Conservation (phyloP, 1,139 yeast genomes). For the Suhomyces ambrosiae region DNA sequence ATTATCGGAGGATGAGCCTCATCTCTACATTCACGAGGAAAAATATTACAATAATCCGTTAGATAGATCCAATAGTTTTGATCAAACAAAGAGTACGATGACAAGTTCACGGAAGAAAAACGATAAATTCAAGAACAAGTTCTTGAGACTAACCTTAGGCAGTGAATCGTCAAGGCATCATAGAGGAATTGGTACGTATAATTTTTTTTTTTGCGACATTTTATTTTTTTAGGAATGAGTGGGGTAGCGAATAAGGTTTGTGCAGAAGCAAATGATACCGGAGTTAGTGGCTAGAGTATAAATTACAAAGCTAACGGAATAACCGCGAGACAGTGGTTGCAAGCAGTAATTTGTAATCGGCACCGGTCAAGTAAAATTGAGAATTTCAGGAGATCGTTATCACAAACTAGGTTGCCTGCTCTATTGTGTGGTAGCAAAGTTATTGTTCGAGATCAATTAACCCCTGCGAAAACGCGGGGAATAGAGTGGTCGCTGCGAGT, state of each 20-base stretch:
- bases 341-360: neutral
- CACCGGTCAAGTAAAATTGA: neutral
- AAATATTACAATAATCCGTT: conserved; percentile 12
- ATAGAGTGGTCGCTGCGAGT: neutral
- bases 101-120: conserved; percentile 23
- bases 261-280: neutral
- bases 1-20: conserved; percentile 6
- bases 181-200: conserved; percentile 40
- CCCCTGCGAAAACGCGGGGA: conserved; percentile 9
- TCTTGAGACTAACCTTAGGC: conserved; percentile 16
- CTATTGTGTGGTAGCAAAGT: too few relatives aligned
- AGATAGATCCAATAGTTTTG: conserved; percentile 32
- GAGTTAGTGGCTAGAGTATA: neutral
- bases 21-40: conserved; percentile 1
- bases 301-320: neutral
- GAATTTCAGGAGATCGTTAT: neutral
- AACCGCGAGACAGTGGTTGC: neutral
- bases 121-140: conserved; percentile 23
- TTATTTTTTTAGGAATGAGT: conserved; percentile 9
- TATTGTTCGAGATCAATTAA: conserved; percentile 10
- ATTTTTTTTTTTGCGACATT: conserved; percentile 9
- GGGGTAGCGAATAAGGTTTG: conserved; percentile 4
- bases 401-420: neutral
- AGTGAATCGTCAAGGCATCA: conserved; percentile 6
- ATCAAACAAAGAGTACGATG: conserved; percentile 43